Evolutionary conservation across 371 early-diverging fungal genomes (phyloP).

Genomic region (Apophysomyces sp.): DNA sequence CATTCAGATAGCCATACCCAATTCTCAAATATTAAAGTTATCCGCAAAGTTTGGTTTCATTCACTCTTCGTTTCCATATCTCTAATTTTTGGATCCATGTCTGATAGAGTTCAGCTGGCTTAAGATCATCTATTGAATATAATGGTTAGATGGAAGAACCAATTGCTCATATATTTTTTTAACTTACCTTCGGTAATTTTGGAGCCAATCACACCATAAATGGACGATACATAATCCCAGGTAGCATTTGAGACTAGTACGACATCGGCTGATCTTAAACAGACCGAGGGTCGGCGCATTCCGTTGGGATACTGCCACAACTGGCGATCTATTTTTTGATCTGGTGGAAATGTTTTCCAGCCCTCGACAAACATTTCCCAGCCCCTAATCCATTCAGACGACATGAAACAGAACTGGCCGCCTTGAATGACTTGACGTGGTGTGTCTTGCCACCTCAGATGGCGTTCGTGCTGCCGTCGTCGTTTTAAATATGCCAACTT

Average conservation of each 20-base stretch:
- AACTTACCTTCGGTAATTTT: conserved; percentile 24
- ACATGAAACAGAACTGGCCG: conserved; percentile 13
- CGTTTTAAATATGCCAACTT: background rate
- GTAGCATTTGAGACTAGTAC: conserved; percentile 27
- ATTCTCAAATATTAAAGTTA: too few relatives aligned
- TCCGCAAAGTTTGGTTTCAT: too few relatives aligned
- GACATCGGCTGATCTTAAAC: conserved; percentile 17
- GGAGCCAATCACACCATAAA: conserved; percentile 14
- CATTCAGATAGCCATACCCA: too few relatives aligned
- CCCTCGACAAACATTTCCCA: conserved; percentile 42
- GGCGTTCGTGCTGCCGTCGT: conserved; percentile 22
- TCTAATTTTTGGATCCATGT: conserved; percentile 10
- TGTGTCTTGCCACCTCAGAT: conserved; percentile 27
- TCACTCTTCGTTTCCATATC: conserved; percentile 9
- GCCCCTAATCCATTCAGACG: conserved; percentile 24
- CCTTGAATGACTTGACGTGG: conserved; percentile 16
- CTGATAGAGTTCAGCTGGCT: conserved; percentile 8
- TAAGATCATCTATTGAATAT: conserved; percentile 8
- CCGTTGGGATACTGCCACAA: too few relatives aligned
- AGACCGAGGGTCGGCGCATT: conserved; percentile 10
- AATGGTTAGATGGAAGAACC: too few relatives aligned
- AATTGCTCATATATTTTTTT: too few relatives aligned
- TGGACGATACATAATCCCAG: conserved; percentile 23
- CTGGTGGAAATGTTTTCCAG: conserved; percentile 17
- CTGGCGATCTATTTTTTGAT: conserved; percentile 7